Percentiles rank a stretch among this genome's conserved stretches.
Conservation (phyloP, 2,329 filamentous ascomycete species). For the Fonsecaea pugnacius region DNA sequence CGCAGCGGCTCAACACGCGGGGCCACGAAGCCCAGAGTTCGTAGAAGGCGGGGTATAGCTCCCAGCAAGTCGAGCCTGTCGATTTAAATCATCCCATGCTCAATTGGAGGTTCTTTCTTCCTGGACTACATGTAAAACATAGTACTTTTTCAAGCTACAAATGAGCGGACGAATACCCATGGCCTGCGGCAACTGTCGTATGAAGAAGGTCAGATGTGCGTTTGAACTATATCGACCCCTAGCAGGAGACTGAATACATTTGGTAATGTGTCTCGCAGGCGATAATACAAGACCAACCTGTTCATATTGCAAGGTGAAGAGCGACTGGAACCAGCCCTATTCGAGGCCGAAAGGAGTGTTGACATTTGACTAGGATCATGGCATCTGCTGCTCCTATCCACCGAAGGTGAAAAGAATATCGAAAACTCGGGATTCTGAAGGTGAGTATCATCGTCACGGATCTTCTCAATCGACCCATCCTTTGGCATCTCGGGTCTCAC, state of each 20-base stretch:
- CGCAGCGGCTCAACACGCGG: neutral
- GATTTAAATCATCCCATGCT: neutral
- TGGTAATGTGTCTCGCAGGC: constrained; percentile 7
- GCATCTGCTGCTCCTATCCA: constrained; percentile 5
- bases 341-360: neutral
- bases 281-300: constrained; percentile 4
- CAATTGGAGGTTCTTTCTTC: neutral
- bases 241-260: too few relatives aligned
- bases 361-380: neutral
- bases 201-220: constrained; percentile 6
- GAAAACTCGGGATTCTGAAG: constrained; percentile 1
- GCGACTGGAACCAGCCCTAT: neutral
- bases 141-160: constrained; percentile 6
- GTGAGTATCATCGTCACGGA: neutral
- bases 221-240: neutral
- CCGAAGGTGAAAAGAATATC: neutral
- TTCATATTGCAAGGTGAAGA: constrained; percentile 1
- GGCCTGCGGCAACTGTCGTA: constrained; percentile 6
- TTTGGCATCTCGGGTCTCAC: neutral
- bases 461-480: neutral
- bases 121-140: neutral
- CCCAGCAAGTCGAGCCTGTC: neutral
- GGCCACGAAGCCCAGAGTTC: neutral
- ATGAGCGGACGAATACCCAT: constrained; percentile 10
- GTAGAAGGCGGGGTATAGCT: neutral